Conservation (phyloP, 2,329 filamentous ascomycete species). For the Sporothrix mexicana region DNA sequence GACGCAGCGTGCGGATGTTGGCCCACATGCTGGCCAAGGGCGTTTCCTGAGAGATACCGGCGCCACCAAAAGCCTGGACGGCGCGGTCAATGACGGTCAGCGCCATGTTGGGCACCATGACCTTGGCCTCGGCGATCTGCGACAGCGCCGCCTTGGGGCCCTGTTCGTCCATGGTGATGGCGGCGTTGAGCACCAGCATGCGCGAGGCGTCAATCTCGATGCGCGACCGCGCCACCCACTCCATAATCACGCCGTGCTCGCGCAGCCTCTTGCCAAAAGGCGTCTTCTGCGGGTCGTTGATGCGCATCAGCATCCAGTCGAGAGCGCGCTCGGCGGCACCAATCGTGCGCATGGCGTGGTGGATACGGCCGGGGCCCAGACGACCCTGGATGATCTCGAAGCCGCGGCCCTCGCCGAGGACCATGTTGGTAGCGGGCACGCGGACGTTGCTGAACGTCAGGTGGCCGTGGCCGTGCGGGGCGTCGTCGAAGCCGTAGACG, state of each 20-base stretch:
- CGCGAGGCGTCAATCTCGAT: conserved; percentile 94
- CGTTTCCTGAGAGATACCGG: conserved; percentile 92
- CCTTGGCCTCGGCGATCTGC: conserved; percentile 95
- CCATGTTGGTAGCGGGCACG: conserved; percentile 81
- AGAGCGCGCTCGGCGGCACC: conserved; percentile 89
- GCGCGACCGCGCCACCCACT: conserved; percentile 90
- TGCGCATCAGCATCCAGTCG: conserved; percentile 91
- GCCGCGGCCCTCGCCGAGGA: conserved; percentile 89
- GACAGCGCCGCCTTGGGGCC: conserved; percentile 88
- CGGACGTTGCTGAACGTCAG: conserved; percentile 88
- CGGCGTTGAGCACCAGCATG: conserved; percentile 89
- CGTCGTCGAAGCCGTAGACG: conserved; percentile 96
- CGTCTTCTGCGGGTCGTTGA: conserved; percentile 90
- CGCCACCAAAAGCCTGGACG: conserved; percentile 88
- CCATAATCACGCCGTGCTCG: conserved; percentile 91
- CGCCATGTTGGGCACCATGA: conserved; percentile 81
- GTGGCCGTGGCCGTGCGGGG: conserved; percentile 97
- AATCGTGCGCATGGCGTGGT: conserved; percentile 96
- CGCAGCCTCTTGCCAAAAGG: conserved; percentile 87
- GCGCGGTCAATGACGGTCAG: conserved; percentile 92
- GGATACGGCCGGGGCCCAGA: conserved; percentile 92
- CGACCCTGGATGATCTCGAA: conserved; percentile 99
- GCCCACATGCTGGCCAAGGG: conserved; percentile 87
- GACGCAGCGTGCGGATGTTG: conserved; percentile 76
- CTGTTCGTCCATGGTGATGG: conserved; percentile 88